Evolutionary conservation across 116 monocot species (phyloP), one percentile per base, ranked within the genome.

Genomic region (Cymodocea nodosa): DNA sequence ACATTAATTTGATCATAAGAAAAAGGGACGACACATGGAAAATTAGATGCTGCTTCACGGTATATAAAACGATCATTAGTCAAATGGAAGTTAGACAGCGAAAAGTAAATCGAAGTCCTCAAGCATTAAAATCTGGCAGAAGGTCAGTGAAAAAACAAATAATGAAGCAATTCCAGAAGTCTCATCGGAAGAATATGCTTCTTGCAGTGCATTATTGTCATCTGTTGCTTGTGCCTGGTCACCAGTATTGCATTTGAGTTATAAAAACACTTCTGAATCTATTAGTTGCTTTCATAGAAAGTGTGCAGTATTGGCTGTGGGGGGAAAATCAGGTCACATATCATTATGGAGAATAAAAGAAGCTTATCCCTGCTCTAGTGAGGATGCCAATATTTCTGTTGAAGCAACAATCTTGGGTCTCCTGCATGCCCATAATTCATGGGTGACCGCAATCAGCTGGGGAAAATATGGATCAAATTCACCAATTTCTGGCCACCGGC

Each of bases 141-240:
- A 60, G 34, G 35, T 56, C 56, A 56, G 0, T 12, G 10, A 60
- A 60, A 60, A 44, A 63, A 63, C 7, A 63, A 48, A 48, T 35
- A 63, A 19, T 60, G 48, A 37, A 63, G 37, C 9, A 14, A 40
- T 59, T 25, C 71, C 70, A 57, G 59, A 68, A 58, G 80, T 87
- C 39, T 82, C 80, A 23, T 63, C 90, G 51, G 30, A 66, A 20
- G 79, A 89, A 51, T 90, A 87, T 81, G 70, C 80, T 22, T 81
- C 77, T 69, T 84, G 83, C 56, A 77, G 15, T 94, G 23, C 76
- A 54, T 52, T 81, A 17, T 61, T 94, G 50, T 81, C 89, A 60
- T 87, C 90, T 30, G 70, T 87, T 49, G 23, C 75, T 75, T 84
- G 89, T 57, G 64, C 87, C 12, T 94, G 94, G 94, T 94, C 94